Evolutionary conservation across 352 stramenopile genomes (phyloP).

Genomic region (Phytophthora lateralis): DNA sequence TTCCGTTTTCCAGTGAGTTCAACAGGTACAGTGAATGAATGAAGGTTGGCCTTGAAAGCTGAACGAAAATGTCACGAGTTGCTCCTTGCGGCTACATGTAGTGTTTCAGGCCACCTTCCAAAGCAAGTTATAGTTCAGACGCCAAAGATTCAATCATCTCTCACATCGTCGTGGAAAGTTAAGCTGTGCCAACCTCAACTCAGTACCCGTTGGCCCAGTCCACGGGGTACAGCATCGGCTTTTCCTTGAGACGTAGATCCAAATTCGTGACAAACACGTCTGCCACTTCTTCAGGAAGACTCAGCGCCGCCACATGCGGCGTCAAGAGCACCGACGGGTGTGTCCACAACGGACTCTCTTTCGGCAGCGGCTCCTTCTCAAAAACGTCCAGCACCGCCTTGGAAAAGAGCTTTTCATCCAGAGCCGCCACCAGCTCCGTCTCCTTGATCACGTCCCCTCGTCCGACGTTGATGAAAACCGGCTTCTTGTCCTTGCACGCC

Average conservation of each 20-base stretch:
- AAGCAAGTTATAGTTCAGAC: too few relatives aligned
- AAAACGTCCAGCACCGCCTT: constrained; percentile 71
- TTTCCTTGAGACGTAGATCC: constrained; percentile 40
- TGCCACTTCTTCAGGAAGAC: constrained; percentile 76
- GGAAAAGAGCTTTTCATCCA: constrained; percentile 69
- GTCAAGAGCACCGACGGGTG: constrained; percentile 73
- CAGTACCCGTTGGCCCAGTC: constrained; percentile 66
- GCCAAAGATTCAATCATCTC: too few relatives aligned
- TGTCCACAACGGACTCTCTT: constrained; percentile 67
- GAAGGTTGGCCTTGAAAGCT: too few relatives aligned
- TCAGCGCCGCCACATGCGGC: constrained; percentile 83
- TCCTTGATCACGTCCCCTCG: constrained; percentile 85
- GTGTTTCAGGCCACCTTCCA: too few relatives aligned
- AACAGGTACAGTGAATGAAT: too few relatives aligned
- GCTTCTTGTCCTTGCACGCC: constrained; percentile 53
- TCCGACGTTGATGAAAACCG: constrained; percentile 90
- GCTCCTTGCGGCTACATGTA: too few relatives aligned
- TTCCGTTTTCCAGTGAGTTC: too few relatives aligned
- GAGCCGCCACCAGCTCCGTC: constrained; percentile 60
- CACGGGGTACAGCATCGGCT: constrained; percentile 52
- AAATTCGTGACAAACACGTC: constrained; percentile 76
- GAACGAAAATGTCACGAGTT: too few relatives aligned
- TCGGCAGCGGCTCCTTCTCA: constrained; percentile 50
- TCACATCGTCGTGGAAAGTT: too few relatives aligned
- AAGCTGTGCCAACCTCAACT: not conserved